These are phyloP conservation scores for Podospora didyma DNA, from an alignment of 495 filamentous ascomycete species.

Conservation along the genomic window DNA sequence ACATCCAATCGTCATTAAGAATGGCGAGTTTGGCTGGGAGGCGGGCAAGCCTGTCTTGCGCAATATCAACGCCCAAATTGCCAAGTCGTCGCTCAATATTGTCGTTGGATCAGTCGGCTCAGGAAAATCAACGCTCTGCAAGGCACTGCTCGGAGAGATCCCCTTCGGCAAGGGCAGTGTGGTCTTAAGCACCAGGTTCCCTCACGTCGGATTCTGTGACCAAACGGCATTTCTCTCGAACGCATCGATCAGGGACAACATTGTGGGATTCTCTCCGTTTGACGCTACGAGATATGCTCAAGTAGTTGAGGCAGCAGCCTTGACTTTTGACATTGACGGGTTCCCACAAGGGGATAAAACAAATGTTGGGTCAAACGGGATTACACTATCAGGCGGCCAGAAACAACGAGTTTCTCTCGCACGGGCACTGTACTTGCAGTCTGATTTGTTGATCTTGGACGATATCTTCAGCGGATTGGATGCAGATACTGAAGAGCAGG, in stretches of 20 bases:
- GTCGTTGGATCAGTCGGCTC: conserved; percentile 40
- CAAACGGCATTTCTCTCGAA: conserved; percentile 43
- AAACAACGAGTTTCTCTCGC: conserved; percentile 52
- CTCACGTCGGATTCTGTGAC: conserved; percentile 35
- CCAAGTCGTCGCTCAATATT: conserved; percentile 27
- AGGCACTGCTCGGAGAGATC: conserved; percentile 29
- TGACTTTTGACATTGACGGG: conserved; percentile 51
- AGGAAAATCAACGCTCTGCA: conserved; percentile 41
- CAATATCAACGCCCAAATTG: conserved; percentile 33
- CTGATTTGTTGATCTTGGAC: conserved; percentile 29
- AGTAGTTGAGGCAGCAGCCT: conserved; percentile 60
- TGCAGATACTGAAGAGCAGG: conserved; percentile 55
- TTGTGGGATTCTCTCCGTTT: conserved; percentile 34
- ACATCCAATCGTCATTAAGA: conserved; percentile 5
- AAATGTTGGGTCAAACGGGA: conserved; percentile 59
- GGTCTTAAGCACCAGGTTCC: conserved; percentile 1
- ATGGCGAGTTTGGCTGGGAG: conserved; percentile 40
- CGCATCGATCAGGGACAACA: conserved; percentile 36
- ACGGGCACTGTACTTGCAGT: conserved; percentile 30
- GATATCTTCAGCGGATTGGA: conserved; percentile 63
- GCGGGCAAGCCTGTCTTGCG: conserved; percentile 29
- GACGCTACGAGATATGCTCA: conserved; percentile 57
- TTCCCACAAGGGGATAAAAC: conserved; percentile 45
- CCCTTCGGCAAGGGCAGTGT: conserved; percentile 26
- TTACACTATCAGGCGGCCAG: conserved; percentile 63